Evolutionary conservation across 225 moss, liverwort and hornwort species (phyloP).

Genomic region (Anthoceros angustus): DNA sequence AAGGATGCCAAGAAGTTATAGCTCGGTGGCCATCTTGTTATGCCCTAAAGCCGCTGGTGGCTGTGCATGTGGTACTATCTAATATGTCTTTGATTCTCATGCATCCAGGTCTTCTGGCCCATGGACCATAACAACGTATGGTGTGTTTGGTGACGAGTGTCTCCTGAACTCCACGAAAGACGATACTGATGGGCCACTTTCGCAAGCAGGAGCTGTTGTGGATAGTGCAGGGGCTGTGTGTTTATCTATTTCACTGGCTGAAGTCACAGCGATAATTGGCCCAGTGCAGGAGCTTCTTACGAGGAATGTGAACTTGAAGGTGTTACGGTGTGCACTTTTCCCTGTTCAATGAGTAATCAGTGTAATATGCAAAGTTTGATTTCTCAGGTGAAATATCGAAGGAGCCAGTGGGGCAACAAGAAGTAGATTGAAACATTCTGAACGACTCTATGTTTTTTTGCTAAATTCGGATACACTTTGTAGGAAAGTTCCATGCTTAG

Average conservation of each 20-base stretch:
- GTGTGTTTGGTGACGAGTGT: slow-evolving; percentile 88
- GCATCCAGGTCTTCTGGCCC: slow-evolving; percentile 9
- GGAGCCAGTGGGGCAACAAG: background rate
- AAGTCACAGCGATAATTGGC: slow-evolving; percentile 51
- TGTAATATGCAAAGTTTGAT: background rate
- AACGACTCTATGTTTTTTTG: background rate
- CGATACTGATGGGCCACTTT: slow-evolving; percentile 8
- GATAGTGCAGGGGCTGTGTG: slow-evolving; percentile 41
- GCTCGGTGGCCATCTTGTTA: no score
- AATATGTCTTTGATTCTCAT: no score
- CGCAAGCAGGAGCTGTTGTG: slow-evolving; percentile 32
- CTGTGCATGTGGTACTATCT: no score
- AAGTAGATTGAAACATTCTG: no score
- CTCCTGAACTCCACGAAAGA: slow-evolving; percentile 25
- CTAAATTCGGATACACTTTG: background rate
- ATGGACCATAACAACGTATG: slow-evolving; percentile 53
- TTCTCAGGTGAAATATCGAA: slow-evolving; percentile 2
- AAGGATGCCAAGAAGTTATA: no score
- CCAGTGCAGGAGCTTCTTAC: slow-evolving; percentile 82
- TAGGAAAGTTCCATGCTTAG: slow-evolving; percentile 67
- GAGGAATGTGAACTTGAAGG: slow-evolving; percentile 58
- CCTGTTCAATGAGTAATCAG: slow-evolving; percentile 4
- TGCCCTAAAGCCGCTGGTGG: no score
- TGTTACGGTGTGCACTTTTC: slow-evolving; percentile 45
- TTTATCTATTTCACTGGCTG: slow-evolving; percentile 54